A percentile compares a stretch with the other conserved stretches of the same genome.
Evolutionary conservation across 2,329 filamentous ascomycete genomes (phyloP).

Genomic region (Capronia coronata): DNA sequence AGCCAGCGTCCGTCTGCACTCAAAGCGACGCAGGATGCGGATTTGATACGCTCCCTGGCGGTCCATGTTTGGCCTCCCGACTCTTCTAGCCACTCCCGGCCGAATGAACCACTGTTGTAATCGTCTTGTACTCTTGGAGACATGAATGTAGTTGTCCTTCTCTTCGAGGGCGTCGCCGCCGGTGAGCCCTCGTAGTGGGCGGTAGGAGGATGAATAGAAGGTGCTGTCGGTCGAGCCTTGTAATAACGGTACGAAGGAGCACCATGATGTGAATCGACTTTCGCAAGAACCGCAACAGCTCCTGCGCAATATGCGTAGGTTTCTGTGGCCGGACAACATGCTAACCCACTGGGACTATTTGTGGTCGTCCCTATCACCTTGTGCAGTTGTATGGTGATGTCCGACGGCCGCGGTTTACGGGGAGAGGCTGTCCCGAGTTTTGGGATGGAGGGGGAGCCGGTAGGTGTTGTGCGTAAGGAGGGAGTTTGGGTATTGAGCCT

Average conservation of each 20-base stretch:
- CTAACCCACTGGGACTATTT: slow-evolving; percentile 75
- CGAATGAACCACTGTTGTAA: slow-evolving; percentile 40
- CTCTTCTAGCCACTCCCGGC: slow-evolving; percentile 52
- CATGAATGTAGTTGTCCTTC: slow-evolving; percentile 51
- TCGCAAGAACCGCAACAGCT: slow-evolving; percentile 84
- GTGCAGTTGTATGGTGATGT: slow-evolving; percentile 22
- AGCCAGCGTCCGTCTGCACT: slow-evolving; percentile 81
- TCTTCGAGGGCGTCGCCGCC: slow-evolving; percentile 50
- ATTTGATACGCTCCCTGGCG: slow-evolving; percentile 86
- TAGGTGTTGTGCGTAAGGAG: slow-evolving; percentile 19
- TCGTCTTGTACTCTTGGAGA: slow-evolving; percentile 45
- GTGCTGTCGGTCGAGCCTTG: slow-evolving; percentile 67
- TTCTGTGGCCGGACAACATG: slow-evolving; percentile 62
- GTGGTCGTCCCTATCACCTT: slow-evolving; percentile 80
- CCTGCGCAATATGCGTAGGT: slow-evolving; percentile 87
- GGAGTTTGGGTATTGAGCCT: slow-evolving; percentile 22
- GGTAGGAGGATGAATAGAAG: slow-evolving; percentile 58
- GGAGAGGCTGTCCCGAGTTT: slow-evolving; percentile 10
- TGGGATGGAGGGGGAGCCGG: slow-evolving; percentile 12
- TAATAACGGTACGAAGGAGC: slow-evolving; percentile 75
- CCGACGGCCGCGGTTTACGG: slow-evolving; percentile 18
- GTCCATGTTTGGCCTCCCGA: slow-evolving; percentile 67
- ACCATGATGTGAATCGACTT: slow-evolving; percentile 62
- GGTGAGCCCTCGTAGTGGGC: slow-evolving; percentile 51
- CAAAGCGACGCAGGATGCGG: slow-evolving; percentile 82